Evolutionary conservation across 768 basidiomycete species (phyloP).

Genomic region (Suillus subaureus): DNA sequence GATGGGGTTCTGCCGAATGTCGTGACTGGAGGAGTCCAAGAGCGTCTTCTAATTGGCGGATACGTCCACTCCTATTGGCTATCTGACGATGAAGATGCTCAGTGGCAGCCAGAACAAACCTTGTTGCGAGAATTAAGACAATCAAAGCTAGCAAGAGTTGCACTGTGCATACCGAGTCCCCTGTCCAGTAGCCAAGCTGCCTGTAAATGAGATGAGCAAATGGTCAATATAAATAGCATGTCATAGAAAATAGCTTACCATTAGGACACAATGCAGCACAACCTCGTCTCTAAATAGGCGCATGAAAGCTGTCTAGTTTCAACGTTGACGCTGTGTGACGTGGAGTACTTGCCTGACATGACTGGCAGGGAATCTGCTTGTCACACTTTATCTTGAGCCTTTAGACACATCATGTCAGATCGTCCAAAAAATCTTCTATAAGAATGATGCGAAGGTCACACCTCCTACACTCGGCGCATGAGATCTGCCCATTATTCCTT

Average conservation of each 20-base stretch:
- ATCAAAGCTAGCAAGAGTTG: not conserved
- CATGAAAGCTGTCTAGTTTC: not conserved
- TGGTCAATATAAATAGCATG: slow-evolving; percentile 9
- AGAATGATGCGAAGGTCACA: slow-evolving; percentile 63
- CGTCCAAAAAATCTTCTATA: slow-evolving; percentile 24
- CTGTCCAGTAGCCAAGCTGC: slow-evolving; percentile 78
- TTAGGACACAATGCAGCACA: slow-evolving; percentile 75
- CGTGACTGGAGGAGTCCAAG: slow-evolving; percentile 51
- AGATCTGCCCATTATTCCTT: slow-evolving; percentile 74
- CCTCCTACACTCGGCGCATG: slow-evolving; percentile 81
- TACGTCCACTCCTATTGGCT: slow-evolving; percentile 51
- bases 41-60: slow-evolving; percentile 65
- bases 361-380: slow-evolving; percentile 80
- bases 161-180: slow-evolving; percentile 57
- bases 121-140: slow-evolving; percentile 20
- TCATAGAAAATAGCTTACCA: slow-evolving; percentile 41
- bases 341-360: slow-evolving; percentile 56
- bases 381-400: slow-evolving; percentile 83
- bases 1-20: slow-evolving; percentile 57
- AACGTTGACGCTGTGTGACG: not conserved
- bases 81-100: slow-evolving; percentile 66
- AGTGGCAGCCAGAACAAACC: slow-evolving; percentile 65
- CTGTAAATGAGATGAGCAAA: slow-evolving; percentile 33
- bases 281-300: slow-evolving; percentile 52
- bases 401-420: slow-evolving; percentile 28